Evolutionary conservation across 495 filamentous ascomycete species (phyloP), one percentile per base, ranked within the genome.

Genomic region (Penicillium diatomitis): DNA sequence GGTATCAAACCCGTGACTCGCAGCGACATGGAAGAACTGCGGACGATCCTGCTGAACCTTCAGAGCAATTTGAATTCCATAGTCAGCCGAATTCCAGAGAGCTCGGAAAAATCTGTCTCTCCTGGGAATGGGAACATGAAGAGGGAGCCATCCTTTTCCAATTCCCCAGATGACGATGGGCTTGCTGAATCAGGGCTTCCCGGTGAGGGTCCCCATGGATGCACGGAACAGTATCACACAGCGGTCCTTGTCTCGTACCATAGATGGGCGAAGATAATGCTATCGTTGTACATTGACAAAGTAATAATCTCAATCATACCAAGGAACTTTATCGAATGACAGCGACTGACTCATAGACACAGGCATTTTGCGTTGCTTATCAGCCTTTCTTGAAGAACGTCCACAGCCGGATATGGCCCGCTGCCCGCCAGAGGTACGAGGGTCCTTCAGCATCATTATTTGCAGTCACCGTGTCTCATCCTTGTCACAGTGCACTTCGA

Each of bases 371-470:
- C 43, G 74, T 79, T 42, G 66, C 75, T 8, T 78, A 78, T 51
- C 76, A 79, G 51, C 74, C 76, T 28, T 77, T 79, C 31, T 58
- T 79, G 5, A 79, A 78, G 46, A 79, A 75, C 49, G 68, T 73
- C n/a, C 75, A 72, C 45, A 79, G 75, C 52, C 64, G 65, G 9
- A 68, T 79, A 9, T 79, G 76, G 76, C 68, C 72, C 20, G 64
- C 72, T 33, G 73, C 74, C 27, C 63, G 75, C 40, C 74, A 76
- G 48, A 77, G 74, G 74, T 76, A 57, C 20, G 20, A 33, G 62
- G 31, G 12, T 6, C 8, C 5, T 9, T 0, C 12, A 9, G 20
- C 0, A 28, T 12, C 34, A 36, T 4, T 29, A 32, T 31, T 0
- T 8, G 33, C 0, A 37, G 12, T 7, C n/a, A 30, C 6, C 8